Base-by-base conservation (phyloP, 1,284 basidiomycete species). In the Pisolithus thermaeus region DNA sequence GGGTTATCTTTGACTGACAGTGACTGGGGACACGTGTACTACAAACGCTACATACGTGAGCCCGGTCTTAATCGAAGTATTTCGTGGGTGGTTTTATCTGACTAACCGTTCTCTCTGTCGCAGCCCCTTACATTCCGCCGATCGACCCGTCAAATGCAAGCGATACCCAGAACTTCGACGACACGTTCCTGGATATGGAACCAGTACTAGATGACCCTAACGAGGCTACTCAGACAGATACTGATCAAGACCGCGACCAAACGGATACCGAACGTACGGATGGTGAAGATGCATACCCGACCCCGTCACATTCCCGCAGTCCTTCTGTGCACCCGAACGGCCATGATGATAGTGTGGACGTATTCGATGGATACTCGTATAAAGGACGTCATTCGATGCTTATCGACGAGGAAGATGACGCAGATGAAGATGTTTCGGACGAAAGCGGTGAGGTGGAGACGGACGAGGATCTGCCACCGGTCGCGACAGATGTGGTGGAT, bases 161-260 rank as follows among this genome's bases (percentile, higher is more conserved):
- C 63, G 96, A 99, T 79, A 96, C 92, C 57, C 91, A 93, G 69
- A 97, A 98, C 72, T 99, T 98, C 68, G 96, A 98, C 67, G 92
- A 96, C 60, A 88, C 92, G 32, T 98, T 97, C 81, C 78, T 98
- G 51, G 92, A 92, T 64, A 95, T 97, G 87, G 87, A 90, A 58
- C 91, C 91, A 37, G 84, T 89, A 52, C 80, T 91, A 57, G 86
- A 90, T 57, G 89, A 87, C 59, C 82, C 77, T 54, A 76, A 81
- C 58, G 80, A 80, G 38, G 68, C 74, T 48, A 74, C 73, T 45
- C 71, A 73, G 57, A 79, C 75, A n/a, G 85, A 87, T 63, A 82
- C 80, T 38, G 85, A 87, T 62, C 80, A 75, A 56, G 81, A 82
- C 55, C 73, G 70, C 30, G 73, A 77, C 20, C 68, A 74, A 22